A percentile compares a stretch with the other conserved stretches of the same genome.
These are phyloP conservation scores for Leishmania guyanensis DNA, from an alignment of 208 protist genomes.

Conservation along the genomic window DNA sequence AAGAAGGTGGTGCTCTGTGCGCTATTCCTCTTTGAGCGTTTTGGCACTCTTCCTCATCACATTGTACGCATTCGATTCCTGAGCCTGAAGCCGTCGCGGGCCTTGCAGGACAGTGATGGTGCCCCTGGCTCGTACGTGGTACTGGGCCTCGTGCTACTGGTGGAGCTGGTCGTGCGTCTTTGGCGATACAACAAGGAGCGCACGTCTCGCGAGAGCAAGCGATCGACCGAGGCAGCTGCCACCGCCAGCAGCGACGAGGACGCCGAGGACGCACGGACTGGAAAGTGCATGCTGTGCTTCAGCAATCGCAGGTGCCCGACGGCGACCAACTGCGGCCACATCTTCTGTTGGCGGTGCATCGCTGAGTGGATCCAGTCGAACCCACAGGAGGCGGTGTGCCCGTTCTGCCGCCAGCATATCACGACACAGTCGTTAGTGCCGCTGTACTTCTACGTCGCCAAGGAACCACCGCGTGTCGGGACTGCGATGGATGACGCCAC, in stretches of 20 bases:
- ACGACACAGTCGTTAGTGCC: conserved; percentile 75
- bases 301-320: conserved; percentile 75
- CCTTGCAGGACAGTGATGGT: conserved; percentile 54
- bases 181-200: conserved; percentile 55
- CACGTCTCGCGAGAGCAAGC: conserved; percentile 12
- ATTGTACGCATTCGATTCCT: conserved; percentile 66
- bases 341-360: conserved; percentile 91
- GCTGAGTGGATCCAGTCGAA: conserved; percentile 87
- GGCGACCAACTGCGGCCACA: conserved; percentile 81
- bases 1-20: conserved; percentile 48
- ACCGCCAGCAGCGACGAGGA: conserved; percentile 52
- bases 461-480: conserved; percentile 50
- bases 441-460: conserved; percentile 82
- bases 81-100: conserved; percentile 67
- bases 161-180: conserved; percentile 80
- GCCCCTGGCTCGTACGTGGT: conserved; percentile 66
- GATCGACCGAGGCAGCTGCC: conserved; percentile 11
- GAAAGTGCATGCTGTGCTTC: conserved; percentile 89
- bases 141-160: conserved; percentile 66
- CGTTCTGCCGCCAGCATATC: conserved; percentile 88
- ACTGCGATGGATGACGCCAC: conserved; percentile 9
- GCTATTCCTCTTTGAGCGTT: conserved; percentile 85
- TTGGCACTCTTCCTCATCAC: conserved; percentile 74
- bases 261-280: conserved; percentile 39
- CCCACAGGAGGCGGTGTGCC: conserved; percentile 72